Percentiles rank a stretch among this genome's conserved stretches.
Conservation (phyloP, 2,329 filamentous ascomycete species). For the Alternaria ethzedia region DNA sequence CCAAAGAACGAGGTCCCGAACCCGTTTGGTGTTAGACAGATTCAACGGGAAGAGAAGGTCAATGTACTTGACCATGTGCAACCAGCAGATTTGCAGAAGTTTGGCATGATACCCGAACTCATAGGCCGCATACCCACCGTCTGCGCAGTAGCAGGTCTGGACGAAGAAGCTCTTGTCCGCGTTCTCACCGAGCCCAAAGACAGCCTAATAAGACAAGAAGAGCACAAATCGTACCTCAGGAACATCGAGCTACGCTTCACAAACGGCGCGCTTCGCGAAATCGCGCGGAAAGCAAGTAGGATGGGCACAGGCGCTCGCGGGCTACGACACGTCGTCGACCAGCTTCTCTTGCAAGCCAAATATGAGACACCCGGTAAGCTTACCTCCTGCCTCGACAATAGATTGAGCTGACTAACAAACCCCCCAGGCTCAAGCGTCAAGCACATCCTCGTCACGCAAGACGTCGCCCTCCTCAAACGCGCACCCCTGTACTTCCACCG, state of each 20-base stretch:
- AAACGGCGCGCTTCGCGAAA: constrained; percentile 76
- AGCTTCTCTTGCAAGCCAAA: constrained; percentile 54
- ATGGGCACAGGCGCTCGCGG: constrained; percentile 74
- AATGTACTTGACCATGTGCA: constrained; percentile 74
- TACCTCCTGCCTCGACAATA: not conserved
- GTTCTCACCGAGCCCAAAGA: constrained; percentile 94
- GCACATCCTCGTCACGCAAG: constrained; percentile 55
- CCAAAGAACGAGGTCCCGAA: constrained; percentile 35
- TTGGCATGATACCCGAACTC: constrained; percentile 93
- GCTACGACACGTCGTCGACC: constrained; percentile 56
- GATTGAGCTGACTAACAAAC: constrained; percentile 8
- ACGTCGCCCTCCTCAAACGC: constrained; percentile 51
- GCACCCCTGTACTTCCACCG: constrained; percentile 53
- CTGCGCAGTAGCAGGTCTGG: constrained; percentile 80
- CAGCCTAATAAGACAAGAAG: constrained; percentile 86
- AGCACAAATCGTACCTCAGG: constrained; percentile 82
- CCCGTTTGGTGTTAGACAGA: constrained; percentile 25
- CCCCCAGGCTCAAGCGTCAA: constrained; percentile 50
- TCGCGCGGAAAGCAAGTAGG: constrained; percentile 72
- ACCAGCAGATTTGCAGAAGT: constrained; percentile 78
- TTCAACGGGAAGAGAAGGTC: constrained; percentile 45
- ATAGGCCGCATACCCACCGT: constrained; percentile 93
- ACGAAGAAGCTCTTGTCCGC: constrained; percentile 72
- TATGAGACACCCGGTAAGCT: constrained; percentile 54
- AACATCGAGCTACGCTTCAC: constrained; percentile 82